Evolutionary conservation across 2,329 filamentous ascomycete genomes (phyloP), one percentile per base, ranked within the genome.

Genomic region (Dactylellina sp.): DNA sequence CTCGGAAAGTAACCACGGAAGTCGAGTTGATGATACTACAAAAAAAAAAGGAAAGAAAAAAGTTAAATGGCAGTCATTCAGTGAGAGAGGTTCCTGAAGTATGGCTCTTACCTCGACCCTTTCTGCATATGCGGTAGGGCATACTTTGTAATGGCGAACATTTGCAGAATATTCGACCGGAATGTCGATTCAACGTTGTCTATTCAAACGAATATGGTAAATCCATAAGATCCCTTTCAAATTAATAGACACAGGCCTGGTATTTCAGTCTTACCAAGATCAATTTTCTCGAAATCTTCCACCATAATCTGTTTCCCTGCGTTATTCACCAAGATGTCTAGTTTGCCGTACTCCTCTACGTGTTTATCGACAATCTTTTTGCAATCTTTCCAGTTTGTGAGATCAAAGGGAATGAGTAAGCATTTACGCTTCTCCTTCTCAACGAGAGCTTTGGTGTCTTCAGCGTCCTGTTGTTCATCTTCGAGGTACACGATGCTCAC

Each of bases 111-210:
- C 60, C 60, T 64, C 7, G 55, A 80, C 2, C 85, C 85, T 56
- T 80, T 82, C 63, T 83, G 81, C 85, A 88, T 86, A 76, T 87
- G 83, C 3, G 83, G 83, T 6, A 88, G 78, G 0, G 85, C 82
- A 72, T 83, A 87, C 77, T 88, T 88, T 3, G 84, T 84, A 72
- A 88, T 81, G n/a, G 85, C 85, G 77, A 88, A 86, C 81, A 87
- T 87, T 62, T 85, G 83, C 7, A 87, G 76, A 32, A 88, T 84
- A 71, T 88, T 88, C 71, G 82, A 84, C 47, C 83, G 83, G 81
- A 88, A 89, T 0, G 84, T 85, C 75, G 83, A 85, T 75, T 87
- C 84, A 0, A 88, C 85, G 0, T 83, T 80, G 12, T 85, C 82
- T 76, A 55, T 9, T 7, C 12, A 20, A n/a, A n/a, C n/a, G n/a